A percentile compares a stretch with the other conserved stretches of the same genome.
phyloP scores from a whole-genome alignment of 176 grass and related monocot genomes.

The Typha latifolia region DNA sequence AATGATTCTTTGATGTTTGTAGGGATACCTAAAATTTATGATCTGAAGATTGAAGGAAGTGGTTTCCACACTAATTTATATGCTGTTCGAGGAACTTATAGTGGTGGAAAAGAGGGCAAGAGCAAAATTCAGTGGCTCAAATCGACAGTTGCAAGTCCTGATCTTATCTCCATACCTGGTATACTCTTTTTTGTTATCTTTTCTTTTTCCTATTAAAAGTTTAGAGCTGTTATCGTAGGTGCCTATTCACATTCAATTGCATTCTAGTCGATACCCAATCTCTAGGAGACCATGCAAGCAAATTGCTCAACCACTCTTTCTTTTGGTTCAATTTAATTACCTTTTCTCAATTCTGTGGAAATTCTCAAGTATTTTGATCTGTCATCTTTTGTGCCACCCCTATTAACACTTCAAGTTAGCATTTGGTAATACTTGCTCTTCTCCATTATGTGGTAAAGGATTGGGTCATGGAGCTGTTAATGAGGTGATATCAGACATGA shows the following conservation, averaged over 20 bases:
- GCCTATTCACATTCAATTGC: not conserved
- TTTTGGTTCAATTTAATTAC: not conserved
- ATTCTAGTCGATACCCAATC: not conserved
- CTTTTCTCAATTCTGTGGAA: no score
- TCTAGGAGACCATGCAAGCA: not conserved
- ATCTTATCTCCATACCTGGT: conserved; percentile 99
- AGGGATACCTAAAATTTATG: conserved; percentile 87
- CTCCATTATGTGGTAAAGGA: no score
- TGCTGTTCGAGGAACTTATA: conserved; percentile 62
- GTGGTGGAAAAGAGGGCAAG: conserved; percentile 92
- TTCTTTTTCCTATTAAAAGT: no score
- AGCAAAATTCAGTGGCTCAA: conserved; percentile 96
- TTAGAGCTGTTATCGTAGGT: not conserved
- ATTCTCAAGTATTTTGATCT: no score
- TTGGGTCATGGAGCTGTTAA: no score
- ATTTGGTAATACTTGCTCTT: no score
- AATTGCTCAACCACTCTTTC: not conserved
- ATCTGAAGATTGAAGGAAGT: conserved; percentile 98
- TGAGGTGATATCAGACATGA: no score
- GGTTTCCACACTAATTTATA: conserved; percentile 94
- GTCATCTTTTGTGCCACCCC: no score
- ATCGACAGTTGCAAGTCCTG: conserved; percentile 93
- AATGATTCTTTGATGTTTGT: conserved; percentile 20
- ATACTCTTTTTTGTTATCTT: conserved; percentile 1
- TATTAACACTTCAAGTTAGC: no score